Evolutionary conservation across 208 protist species (phyloP).

Genomic region (Leishmania martiniquensis): DNA sequence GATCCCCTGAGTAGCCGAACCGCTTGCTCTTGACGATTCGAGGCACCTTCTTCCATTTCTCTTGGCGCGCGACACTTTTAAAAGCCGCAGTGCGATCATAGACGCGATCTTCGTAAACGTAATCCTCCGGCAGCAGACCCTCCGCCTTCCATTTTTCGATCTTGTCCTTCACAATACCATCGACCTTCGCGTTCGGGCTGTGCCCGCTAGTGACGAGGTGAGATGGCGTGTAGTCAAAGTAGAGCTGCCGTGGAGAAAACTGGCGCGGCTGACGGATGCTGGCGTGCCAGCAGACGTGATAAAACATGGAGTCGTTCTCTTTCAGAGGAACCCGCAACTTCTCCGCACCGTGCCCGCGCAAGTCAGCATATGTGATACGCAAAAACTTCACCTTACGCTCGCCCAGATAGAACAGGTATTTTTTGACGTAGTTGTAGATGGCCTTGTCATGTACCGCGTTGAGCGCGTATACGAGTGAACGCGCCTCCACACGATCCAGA

Average conservation of each 20-base stretch:
- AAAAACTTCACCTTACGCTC: slow-evolving; percentile 90
- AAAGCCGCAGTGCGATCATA: slow-evolving; percentile 82
- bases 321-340: slow-evolving; percentile 77
- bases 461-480: slow-evolving; percentile 78
- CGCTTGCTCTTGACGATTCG: slow-evolving; percentile 76
- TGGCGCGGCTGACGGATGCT: slow-evolving; percentile 79
- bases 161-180: slow-evolving; percentile 92
- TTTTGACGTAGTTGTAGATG: slow-evolving; percentile 88
- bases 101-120: slow-evolving; percentile 85
- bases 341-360: slow-evolving; percentile 83
- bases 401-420: slow-evolving; percentile 88
- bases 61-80: slow-evolving; percentile 79
- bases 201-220: slow-evolving; percentile 48
- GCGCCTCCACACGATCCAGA: slow-evolving; percentile 79
- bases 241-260: slow-evolving; percentile 89
- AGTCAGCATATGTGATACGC: slow-evolving; percentile 77
- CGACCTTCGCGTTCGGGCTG: slow-evolving; percentile 82
- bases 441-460: slow-evolving; percentile 76
- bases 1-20: slow-evolving; percentile 80
- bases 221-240: slow-evolving; percentile 91
- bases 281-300: slow-evolving; percentile 90
- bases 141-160: slow-evolving; percentile 93
- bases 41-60: slow-evolving; percentile 89
- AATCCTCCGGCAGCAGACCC: slow-evolving; percentile 86
- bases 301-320: slow-evolving; percentile 90